Evolutionary conservation across 805 yeast species (phyloP).

Genomic region (Ogataea polymorpha): DNA sequence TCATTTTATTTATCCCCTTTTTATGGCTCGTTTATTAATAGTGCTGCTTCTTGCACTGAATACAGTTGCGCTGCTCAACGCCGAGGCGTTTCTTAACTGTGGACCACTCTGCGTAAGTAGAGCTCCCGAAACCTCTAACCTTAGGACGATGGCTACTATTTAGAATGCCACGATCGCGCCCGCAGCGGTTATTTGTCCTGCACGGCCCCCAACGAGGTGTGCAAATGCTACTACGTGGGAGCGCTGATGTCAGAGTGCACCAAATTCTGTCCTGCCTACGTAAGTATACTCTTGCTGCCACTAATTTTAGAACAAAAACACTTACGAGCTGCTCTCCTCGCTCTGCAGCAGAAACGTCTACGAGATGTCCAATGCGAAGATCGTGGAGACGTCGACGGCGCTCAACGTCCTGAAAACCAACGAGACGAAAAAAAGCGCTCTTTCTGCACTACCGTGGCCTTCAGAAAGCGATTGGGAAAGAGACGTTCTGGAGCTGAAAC

Average conservation of each 20-base stretch:
- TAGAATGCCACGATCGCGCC: slow-evolving; percentile 25
- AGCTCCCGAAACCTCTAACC: not conserved
- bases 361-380: slow-evolving; percentile 13
- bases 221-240: slow-evolving; percentile 30
- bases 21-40: not conserved
- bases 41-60: not conserved
- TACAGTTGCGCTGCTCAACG: slow-evolving; percentile 4
- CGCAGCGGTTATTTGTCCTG: slow-evolving; percentile 19
- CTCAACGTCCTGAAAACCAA: slow-evolving; percentile 1
- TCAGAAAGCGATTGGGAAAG: slow-evolving; percentile 22
- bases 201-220: slow-evolving; percentile 20
- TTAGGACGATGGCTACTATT: slow-evolving; percentile 24
- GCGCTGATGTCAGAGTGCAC: slow-evolving; percentile 22
- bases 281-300: slow-evolving; percentile 5
- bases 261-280: slow-evolving; percentile 25
- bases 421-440: slow-evolving; percentile 8
- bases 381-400: slow-evolving; percentile 6
- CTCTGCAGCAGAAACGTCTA: slow-evolving; percentile 19
- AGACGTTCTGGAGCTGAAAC: slow-evolving; percentile 12
- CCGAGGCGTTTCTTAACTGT: slow-evolving; percentile 20
- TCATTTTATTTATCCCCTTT: not conserved
- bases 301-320: slow-evolving; percentile 19
- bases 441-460: slow-evolving; percentile 18
- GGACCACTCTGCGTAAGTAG: slow-evolving; percentile 25
- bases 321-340: slow-evolving; percentile 18